phyloP scores from a whole-genome alignment of 495 filamentous ascomycete species.

The Durotheca rogersii region DNA sequence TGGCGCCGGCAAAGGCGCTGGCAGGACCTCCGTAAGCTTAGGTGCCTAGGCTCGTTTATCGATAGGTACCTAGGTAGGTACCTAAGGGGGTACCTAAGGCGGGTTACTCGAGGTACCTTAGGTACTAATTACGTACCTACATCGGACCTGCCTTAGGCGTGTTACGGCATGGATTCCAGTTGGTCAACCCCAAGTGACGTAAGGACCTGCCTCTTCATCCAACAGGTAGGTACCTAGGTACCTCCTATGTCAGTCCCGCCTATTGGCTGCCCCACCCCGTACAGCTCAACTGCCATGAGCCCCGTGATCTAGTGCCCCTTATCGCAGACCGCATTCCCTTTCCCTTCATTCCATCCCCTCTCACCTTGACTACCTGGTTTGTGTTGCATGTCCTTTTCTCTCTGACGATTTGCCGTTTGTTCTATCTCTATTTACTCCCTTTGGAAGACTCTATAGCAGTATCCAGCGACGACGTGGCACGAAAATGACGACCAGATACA shows the following conservation, averaged over 20 bases:
- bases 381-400: background rate
- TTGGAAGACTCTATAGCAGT: too few species aligned
- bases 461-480: constrained; percentile 1
- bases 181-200: too few species aligned
- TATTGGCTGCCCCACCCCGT: constrained; percentile 14
- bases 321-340: constrained; percentile 11
- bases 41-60: too few species aligned
- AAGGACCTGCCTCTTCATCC: too few species aligned
- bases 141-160: too few species aligned
- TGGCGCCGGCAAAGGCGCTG: too few species aligned
- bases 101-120: too few species aligned
- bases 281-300: constrained; percentile 11
- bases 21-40: too few species aligned
- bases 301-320: constrained; percentile 29
- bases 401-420: background rate
- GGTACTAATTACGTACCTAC: background rate
- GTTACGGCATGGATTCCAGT: too few species aligned
- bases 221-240: too few species aligned
- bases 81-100: background rate
- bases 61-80: background rate
- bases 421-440: too few species aligned
- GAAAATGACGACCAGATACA: constrained; percentile 83
- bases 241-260: constrained; percentile 9
- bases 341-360: constrained; percentile 5
- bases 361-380: background rate